Conservation (phyloP, 352 stramenopile genomes). For the Globisporangium mamillatum region DNA sequence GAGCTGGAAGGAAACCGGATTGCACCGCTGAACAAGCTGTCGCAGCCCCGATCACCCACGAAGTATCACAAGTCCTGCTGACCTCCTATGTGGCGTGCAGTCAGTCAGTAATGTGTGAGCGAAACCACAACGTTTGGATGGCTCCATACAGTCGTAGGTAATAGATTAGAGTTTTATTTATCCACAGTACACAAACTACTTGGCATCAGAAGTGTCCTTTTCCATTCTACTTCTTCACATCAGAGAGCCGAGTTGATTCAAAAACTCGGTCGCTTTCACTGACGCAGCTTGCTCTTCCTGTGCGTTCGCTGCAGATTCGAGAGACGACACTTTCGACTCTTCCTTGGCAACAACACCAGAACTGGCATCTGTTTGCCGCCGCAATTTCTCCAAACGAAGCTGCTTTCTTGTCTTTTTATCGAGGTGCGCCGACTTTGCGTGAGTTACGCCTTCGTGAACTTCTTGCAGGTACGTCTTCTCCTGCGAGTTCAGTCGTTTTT, state of each 20-base stretch:
- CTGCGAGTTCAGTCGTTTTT: slow-evolving; percentile 55
- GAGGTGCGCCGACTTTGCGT: slow-evolving; percentile 37
- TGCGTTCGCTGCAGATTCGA: neutral
- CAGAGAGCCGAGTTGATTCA: slow-evolving; percentile 48
- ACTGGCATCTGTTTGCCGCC: slow-evolving; percentile 29
- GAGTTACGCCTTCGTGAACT: slow-evolving; percentile 51
- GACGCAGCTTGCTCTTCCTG: slow-evolving; percentile 30
- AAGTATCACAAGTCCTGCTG: slow-evolving; percentile 3
- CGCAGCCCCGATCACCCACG: neutral
- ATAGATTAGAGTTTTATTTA: slow-evolving; percentile 16
- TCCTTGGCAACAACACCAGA: slow-evolving; percentile 3
- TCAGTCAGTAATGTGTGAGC: neutral
- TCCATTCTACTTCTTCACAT: slow-evolving; percentile 25
- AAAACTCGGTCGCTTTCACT: slow-evolving; percentile 54
- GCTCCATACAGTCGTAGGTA: neutral
- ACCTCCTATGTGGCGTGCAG: neutral
- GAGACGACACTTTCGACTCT: slow-evolving; percentile 5
- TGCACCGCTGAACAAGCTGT: slow-evolving; percentile 23
- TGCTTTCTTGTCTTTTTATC: slow-evolving; percentile 62
- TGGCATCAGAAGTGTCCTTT: neutral
- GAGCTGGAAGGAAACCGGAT: slow-evolving; percentile 12
- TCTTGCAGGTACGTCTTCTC: slow-evolving; percentile 69
- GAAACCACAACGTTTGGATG: neutral
- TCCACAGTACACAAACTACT: neutral
- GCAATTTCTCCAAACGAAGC: slow-evolving; percentile 55